Evolutionary conservation across 495 filamentous ascomycete species (phyloP).

Genomic region (Tuber indicum): DNA sequence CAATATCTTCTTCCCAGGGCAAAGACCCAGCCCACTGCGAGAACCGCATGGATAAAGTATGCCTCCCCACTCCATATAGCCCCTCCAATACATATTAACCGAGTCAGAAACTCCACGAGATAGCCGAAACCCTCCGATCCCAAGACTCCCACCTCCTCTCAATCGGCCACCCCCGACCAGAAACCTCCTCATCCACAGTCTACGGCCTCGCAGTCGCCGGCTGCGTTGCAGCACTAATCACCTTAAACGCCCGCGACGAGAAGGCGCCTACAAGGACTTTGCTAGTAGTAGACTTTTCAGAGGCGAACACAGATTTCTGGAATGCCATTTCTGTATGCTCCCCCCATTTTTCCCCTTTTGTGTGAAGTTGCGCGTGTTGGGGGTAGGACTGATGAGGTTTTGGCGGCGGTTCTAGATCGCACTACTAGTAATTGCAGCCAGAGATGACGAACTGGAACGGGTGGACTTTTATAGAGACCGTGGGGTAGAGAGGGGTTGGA

Average conservation of each 20-base stretch:
- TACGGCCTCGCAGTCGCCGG: constrained; percentile 45
- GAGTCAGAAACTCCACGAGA: constrained; percentile 30
- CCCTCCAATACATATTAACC: constrained; percentile 10
- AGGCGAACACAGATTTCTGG: constrained; percentile 44
- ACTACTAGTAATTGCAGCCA: constrained; percentile 37
- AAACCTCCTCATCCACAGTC: constrained; percentile 33
- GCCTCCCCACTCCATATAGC: not conserved
- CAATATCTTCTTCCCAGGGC: constrained; percentile 34
- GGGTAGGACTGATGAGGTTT: not conserved
- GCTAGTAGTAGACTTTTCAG: constrained; percentile 43
- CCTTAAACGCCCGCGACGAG: constrained; percentile 33
- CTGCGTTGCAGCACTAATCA: constrained; percentile 41
- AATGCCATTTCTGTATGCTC: constrained; percentile 42
- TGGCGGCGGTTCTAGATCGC: constrained; percentile 16
- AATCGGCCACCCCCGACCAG: constrained; percentile 8
- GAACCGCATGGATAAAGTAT: constrained; percentile 34
- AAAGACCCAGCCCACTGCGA: constrained; percentile 37
- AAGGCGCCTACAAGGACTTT: constrained; percentile 39
- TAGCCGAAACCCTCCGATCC: constrained; percentile 26
- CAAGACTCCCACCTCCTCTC: constrained; percentile 31
- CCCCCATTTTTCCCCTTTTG: constrained; percentile 12
- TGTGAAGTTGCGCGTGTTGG: not conserved
- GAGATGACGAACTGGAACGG: constrained; percentile 35
- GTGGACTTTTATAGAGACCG: constrained; percentile 26
- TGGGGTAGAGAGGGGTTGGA: constrained; percentile 17